Percentiles rank a stretch among this genome's conserved stretches.
These are phyloP conservation scores for Arthroderma sp. DNA, from an alignment of 2,329 filamentous ascomycete species.

Conservation along the genomic window DNA sequence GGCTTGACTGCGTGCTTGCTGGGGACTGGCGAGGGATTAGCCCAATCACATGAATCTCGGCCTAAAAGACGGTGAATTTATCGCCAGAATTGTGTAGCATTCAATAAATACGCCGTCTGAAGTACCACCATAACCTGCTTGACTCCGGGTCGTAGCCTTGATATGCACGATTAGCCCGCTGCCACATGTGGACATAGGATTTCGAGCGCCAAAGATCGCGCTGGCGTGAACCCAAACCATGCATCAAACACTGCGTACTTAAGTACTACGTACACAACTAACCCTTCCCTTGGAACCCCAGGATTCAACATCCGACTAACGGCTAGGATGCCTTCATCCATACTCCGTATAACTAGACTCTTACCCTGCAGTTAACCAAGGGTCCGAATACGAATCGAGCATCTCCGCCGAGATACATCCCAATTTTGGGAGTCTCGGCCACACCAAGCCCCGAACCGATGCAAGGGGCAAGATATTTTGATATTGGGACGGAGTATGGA, in stretches of 20 bases:
- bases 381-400: neutral
- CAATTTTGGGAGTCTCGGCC: too few relatives aligned
- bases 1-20: neutral
- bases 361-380: neutral
- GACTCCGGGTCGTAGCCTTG: neutral
- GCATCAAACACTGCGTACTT: too few relatives aligned
- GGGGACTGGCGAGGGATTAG: neutral
- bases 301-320: neutral
- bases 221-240: neutral
- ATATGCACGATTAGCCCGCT: neutral
- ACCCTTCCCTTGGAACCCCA: neutral
- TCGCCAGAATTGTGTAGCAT: neutral
- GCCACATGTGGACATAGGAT: neutral
- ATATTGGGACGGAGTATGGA: neutral
- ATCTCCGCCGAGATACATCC: neutral
- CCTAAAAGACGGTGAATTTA: neutral
- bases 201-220: neutral
- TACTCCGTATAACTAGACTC: neutral
- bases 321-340: neutral
- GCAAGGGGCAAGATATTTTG: neutral
- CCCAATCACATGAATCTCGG: conserved; percentile 3
- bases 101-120: neutral
- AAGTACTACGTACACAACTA: too few relatives aligned
- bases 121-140: neutral
- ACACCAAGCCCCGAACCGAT: too few relatives aligned